Evolutionary conservation across 2,329 filamentous ascomycete genomes (phyloP).

Genomic region (Fusarium sp.): DNA sequence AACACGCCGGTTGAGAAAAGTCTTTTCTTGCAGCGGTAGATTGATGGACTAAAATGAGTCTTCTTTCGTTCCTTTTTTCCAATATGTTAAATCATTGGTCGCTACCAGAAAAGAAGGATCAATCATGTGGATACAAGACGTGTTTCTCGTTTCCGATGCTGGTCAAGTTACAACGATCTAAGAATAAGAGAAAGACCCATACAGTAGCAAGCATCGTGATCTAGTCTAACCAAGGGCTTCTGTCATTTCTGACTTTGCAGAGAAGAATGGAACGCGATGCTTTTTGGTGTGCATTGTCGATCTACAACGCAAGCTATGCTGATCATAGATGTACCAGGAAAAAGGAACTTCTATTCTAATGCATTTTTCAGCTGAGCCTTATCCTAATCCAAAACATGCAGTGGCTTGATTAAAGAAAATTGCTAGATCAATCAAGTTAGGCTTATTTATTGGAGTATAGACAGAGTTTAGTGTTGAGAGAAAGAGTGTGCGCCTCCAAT

Average conservation of each 20-base stretch:
- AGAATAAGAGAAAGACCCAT: constrained; percentile 9
- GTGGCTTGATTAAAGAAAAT: constrained; percentile 9
- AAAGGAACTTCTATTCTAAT: not conserved
- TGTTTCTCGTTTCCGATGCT: constrained; percentile 28
- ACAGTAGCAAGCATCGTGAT: constrained; percentile 8
- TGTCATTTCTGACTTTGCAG: constrained; percentile 20
- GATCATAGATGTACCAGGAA: not conserved
- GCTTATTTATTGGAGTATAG: not conserved
- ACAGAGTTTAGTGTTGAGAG: constrained; percentile 25
- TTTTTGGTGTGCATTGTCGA: not conserved
- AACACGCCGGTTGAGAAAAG: constrained; percentile 21
- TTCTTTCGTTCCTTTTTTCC: constrained; percentile 26
- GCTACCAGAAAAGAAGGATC: constrained; percentile 24
- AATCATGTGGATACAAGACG: constrained; percentile 24
- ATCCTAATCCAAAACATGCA: constrained; percentile 13
- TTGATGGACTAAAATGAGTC: not conserved
- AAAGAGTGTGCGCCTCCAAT: not conserved
- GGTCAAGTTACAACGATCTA: constrained; percentile 18
- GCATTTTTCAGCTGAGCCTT: constrained; percentile 21
- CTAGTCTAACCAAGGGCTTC: not conserved
- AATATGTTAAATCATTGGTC: constrained; percentile 28
- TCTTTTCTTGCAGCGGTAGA: constrained; percentile 6
- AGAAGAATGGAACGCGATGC: not conserved
- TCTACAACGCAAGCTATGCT: constrained; percentile 1
- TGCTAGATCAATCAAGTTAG: not conserved